Evolutionary conservation across 2,329 filamentous ascomycete genomes (phyloP).

Genomic region (Penicillium sp.): DNA sequence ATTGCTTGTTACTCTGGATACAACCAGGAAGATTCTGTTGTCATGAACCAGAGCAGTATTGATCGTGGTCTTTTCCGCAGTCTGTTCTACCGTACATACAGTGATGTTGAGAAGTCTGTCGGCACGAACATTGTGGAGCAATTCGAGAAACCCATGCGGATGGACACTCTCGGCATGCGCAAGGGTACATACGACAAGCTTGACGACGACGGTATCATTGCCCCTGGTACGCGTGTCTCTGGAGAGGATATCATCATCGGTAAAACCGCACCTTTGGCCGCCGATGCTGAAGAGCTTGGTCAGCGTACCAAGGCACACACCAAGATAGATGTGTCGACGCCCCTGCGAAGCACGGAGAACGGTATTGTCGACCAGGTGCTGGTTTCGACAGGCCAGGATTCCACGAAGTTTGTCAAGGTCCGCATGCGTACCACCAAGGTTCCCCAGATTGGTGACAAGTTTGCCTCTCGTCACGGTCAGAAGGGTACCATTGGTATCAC

Average conservation of each 20-base stretch:
- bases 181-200: conserved; percentile 97
- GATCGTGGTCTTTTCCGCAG: conserved; percentile 96
- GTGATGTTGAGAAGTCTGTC: conserved; percentile 88
- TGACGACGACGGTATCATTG: conserved; percentile 92
- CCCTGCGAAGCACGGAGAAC: conserved; percentile 90
- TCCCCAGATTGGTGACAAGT: conserved; percentile 98
- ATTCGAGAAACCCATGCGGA: conserved; percentile 91
- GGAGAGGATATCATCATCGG: conserved; percentile 99
- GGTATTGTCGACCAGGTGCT: conserved; percentile 94
- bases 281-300: conserved; percentile 89
- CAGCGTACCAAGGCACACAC: conserved; percentile 87
- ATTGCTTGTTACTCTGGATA: conserved; percentile 98
- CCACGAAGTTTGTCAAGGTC: conserved; percentile 94
- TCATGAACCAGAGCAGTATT: conserved; percentile 99
- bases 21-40: conserved; percentile 99
- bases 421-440: conserved; percentile 96
- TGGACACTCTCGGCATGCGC: conserved; percentile 87
- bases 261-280: conserved; percentile 92
- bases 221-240: conserved; percentile 89
- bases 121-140: conserved; percentile 89
- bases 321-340: conserved; percentile 94
- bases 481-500: conserved; percentile 99
- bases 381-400: conserved; percentile 91
- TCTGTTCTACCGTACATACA: conserved; percentile 96
- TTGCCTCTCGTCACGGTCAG: conserved; percentile 97